Evolutionary conservation across 805 yeast species (phyloP), one percentile per base, ranked within the genome.

Genomic region (Saccharomycopsis sp.): DNA sequence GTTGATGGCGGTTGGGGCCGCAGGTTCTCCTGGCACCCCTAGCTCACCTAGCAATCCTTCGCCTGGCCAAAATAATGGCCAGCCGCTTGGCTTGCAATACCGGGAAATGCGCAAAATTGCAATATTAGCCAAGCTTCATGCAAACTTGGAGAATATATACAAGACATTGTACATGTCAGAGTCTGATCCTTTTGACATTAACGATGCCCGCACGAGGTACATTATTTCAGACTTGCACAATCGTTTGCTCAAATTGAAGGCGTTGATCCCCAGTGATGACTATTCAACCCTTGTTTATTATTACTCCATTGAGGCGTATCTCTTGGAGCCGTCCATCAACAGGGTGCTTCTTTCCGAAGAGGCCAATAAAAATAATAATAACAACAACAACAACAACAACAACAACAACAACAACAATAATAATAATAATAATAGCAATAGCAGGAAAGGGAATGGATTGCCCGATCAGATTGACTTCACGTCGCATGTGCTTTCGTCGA

Each of bases 301-400:
- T 51, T 73, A 70, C 51, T 72, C 83, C 1, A 77, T 77, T 18
- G 80, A 77, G 52, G 84, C 84, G 0, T 77, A 74, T 53, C 57
- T 79, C 12, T 73, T 75, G 51, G 84, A 79, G 53, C 82, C 81
- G 42, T 57, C 60, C 30, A 53, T 62, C 39, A 56, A 54, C 10
- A 51, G 51, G 18, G 50, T 55, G 10, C 33, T 42, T 18, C 22
- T 39, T 16, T 13, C 27, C 16, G 34, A 23, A 4, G 31, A 38
- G 21, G 43, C 21, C 12, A 16, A 13, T 20, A 20, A 34, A 5
- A n/a, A 5, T 17, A 26, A 36, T 25, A 9, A 17, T 36, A 17
- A 15, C 30, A 27, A 17, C n/a, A 31, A 22, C 10, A 20, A 7
- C 15, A 17, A 10, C 12, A n/a, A 9, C 5, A 27, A 6, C 17